These are phyloP conservation scores for Sphaerostilbella broomeana DNA, from an alignment of 2,329 filamentous ascomycete genomes.

Conservation along the genomic window DNA sequence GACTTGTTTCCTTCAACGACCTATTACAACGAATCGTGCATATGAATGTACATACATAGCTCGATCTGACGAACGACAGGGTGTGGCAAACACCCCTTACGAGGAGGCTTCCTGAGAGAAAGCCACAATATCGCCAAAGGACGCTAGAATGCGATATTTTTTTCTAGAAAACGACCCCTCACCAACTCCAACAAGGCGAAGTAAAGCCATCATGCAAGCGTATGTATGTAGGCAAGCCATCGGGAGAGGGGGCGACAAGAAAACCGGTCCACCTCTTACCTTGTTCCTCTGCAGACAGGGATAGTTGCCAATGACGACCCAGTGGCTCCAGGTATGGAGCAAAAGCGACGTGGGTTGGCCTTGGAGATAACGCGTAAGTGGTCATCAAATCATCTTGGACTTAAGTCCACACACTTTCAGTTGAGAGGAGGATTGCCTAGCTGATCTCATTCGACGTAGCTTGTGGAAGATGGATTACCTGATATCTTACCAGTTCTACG, in stretches of 20 bases:
- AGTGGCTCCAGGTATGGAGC: slow-evolving; percentile 1
- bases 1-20: not conserved
- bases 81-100: slow-evolving; percentile 2
- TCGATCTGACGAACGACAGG: not conserved
- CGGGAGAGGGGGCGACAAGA: not conserved
- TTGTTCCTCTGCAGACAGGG: too few relatives aligned
- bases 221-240: not conserved
- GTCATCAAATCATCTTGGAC: too few relatives aligned
- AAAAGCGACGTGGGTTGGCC: too few relatives aligned
- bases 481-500: too few relatives aligned
- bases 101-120: not conserved
- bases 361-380: too few relatives aligned
- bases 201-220: not conserved
- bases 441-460: too few relatives aligned
- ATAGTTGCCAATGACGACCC: slow-evolving; percentile 3
- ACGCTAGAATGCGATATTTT: slow-evolving; percentile 13
- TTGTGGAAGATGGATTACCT: too few relatives aligned
- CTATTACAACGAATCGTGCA: slow-evolving; percentile 2
- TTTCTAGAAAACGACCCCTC: slow-evolving; percentile 7
- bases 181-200: not conserved
- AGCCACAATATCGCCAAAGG: slow-evolving; percentile 1
- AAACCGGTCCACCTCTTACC: too few relatives aligned
- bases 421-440: too few relatives aligned
- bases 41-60: slow-evolving; percentile 4
- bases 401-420: too few relatives aligned